phyloP scores from a whole-genome alignment of 345 rosid genomes.

The Salix udensis region DNA sequence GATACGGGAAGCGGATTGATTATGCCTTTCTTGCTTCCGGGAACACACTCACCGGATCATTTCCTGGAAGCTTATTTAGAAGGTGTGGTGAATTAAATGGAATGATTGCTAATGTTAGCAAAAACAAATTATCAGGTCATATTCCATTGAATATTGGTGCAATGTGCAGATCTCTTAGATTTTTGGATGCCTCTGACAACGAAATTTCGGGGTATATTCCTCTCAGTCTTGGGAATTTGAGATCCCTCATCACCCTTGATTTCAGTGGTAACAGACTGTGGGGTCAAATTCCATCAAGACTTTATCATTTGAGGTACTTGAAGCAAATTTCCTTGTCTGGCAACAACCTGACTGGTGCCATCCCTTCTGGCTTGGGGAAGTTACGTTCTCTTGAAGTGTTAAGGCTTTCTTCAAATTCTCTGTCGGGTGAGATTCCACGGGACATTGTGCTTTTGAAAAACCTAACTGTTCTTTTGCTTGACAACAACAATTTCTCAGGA shows the following conservation, averaged over 20 bases:
- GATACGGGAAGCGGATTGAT: constrained; percentile 19
- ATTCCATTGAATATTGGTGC: constrained; percentile 22
- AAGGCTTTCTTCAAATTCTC: constrained; percentile 2
- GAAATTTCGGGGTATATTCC: constrained; percentile 25
- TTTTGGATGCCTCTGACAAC: constrained; percentile 31
- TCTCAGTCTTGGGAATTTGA: constrained; percentile 22
- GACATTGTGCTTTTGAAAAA: constrained; percentile 9
- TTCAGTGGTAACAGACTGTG: constrained; percentile 22
- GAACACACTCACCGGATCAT: constrained; percentile 25
- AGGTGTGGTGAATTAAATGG: constrained; percentile 19
- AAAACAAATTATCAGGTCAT: constrained; percentile 20
- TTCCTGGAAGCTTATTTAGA: constrained; percentile 20
- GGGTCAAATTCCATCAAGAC: constrained; percentile 23
- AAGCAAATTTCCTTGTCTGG: constrained; percentile 23
- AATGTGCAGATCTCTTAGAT: constrained; percentile 24
- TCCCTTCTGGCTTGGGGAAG: constrained; percentile 10
- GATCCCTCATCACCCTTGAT: constrained; percentile 25
- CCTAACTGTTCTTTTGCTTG: constrained; percentile 16
- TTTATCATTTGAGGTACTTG: constrained; percentile 15
- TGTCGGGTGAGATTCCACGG: constrained; percentile 3
- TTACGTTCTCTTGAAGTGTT: constrained; percentile 4
- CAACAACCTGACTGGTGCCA: constrained; percentile 22
- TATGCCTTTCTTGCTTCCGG: constrained; percentile 33
- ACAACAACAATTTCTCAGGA: constrained; percentile 18
- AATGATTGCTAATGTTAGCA: constrained; percentile 26